Evolutionary conservation across 78 protist genomes (phyloP).

Genomic region (Dictyostelium capitatum): DNA sequence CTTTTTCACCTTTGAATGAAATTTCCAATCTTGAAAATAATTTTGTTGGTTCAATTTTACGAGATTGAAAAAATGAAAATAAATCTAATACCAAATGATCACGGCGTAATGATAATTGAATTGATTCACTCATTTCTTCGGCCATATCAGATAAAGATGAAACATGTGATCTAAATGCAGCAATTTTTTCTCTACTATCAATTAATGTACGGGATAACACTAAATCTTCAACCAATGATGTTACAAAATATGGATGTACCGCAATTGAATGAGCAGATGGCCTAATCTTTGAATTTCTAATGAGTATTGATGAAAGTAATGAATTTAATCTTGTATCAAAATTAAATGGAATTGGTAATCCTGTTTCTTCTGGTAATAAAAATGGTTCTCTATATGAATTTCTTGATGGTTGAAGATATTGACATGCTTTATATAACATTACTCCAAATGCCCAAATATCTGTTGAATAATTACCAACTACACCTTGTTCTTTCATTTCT

Average conservation of each 20-base stretch:
- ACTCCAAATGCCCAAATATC: constrained; percentile 82
- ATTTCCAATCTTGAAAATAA: constrained; percentile 43
- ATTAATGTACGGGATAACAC: constrained; percentile 30
- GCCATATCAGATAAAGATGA: constrained; percentile 38
- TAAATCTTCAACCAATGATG: constrained; percentile 56
- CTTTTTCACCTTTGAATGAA: constrained; percentile 62
- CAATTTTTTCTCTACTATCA: constrained; percentile 57
- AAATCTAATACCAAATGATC: constrained; percentile 11
- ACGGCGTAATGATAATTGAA: constrained; percentile 9
- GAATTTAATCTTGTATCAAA: constrained; percentile 25
- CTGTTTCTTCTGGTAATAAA: constrained; percentile 12
- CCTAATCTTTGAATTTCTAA: constrained; percentile 20
- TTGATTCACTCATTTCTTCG: constrained; percentile 32
- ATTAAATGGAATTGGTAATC: not conserved
- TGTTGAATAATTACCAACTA: constrained; percentile 31
- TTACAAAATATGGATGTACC: constrained; percentile 69
- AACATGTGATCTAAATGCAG: constrained; percentile 61
- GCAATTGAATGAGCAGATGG: constrained; percentile 69
- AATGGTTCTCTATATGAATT: not conserved
- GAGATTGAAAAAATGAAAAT: constrained; percentile 35
- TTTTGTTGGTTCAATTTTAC: constrained; percentile 28
- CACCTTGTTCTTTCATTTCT: constrained; percentile 54
- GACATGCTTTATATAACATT: constrained; percentile 43
- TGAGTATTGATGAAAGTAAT: constrained; percentile 2
- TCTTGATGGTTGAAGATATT: not conserved